A percentile compares a stretch with the other conserved stretches of the same genome.
These are phyloP conservation scores for Hemileccinum rubropunctum DNA, from an alignment of 768 basidiomycete species.

Conservation along the genomic window DNA sequence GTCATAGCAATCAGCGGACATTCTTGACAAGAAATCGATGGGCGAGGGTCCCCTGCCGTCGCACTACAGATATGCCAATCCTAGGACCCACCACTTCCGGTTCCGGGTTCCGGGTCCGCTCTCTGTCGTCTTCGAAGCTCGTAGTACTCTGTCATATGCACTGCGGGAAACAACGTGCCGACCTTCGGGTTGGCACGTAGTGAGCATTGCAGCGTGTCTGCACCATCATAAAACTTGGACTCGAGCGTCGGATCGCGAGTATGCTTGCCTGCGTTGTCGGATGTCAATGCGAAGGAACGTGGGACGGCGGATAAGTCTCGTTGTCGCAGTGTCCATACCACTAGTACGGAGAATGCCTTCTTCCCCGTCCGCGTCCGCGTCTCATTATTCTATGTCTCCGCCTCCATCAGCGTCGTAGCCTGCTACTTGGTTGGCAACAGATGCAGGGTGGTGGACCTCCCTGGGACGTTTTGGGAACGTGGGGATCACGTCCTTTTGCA, in stretches of 20 bases:
- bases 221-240: neutral
- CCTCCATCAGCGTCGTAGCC: conserved; percentile 25
- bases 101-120: neutral
- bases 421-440: conserved; percentile 11
- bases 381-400: too few relatives aligned
- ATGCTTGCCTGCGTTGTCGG: conserved; percentile 23
- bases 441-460: neutral
- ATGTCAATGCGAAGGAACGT: conserved; percentile 23
- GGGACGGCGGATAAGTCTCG: conserved; percentile 7
- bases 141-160: neutral
- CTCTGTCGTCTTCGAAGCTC: conserved; percentile 15
- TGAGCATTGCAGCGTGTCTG: neutral
- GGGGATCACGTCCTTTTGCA: neutral
- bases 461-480: neutral
- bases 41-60: conserved; percentile 6
- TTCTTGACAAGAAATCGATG: conserved; percentile 1
- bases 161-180: neutral
- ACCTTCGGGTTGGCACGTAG: neutral
- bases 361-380: conserved; percentile 1
- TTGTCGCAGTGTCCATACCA: neutral
- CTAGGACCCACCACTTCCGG: conserved; percentile 21
- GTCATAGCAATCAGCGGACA: neutral
- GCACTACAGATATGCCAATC: conserved; percentile 6
- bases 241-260: conserved; percentile 15
- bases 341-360: neutral